Conservation (phyloP, 2,329 filamentous ascomycete species). For the Trichoderma asperellum region DNA sequence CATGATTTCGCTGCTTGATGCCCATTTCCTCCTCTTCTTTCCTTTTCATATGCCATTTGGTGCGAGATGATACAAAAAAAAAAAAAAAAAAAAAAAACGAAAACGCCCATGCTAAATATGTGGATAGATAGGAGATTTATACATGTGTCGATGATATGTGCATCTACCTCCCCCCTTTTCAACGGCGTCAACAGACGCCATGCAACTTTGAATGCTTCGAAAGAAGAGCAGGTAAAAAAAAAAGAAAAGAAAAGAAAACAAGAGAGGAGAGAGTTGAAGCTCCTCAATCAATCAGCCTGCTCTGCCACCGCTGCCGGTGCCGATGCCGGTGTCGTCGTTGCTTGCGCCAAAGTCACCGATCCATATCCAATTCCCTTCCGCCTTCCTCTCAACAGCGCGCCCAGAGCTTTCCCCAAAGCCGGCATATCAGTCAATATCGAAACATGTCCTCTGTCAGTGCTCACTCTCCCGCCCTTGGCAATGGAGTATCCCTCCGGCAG, state of each 20-base stretch:
- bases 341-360: background rate
- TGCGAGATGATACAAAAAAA: background rate
- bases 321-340: background rate
- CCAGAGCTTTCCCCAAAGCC: slow-evolving; percentile 74
- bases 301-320: background rate
- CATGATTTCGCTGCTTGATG: background rate
- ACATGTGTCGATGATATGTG: background rate
- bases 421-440: slow-evolving; percentile 83
- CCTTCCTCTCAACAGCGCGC: slow-evolving; percentile 68
- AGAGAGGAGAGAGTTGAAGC: background rate
- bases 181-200: background rate
- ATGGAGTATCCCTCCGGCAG: slow-evolving; percentile 77
- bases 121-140: background rate
- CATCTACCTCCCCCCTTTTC: background rate
- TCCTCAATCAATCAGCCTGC: background rate
- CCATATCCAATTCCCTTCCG: slow-evolving; percentile 68
- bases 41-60: background rate
- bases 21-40: background rate
- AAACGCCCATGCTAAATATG: slow-evolving; percentile 17
- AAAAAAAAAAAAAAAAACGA: background rate
- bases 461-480: slow-evolving; percentile 73
- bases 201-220: background rate
- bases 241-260: background rate
- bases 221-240: background rate
- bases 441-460: slow-evolving; percentile 83